These are phyloP conservation scores for Drechslerella stenobrocha DNA, from an alignment of 2,329 filamentous ascomycete genomes.

Conservation along the genomic window DNA sequence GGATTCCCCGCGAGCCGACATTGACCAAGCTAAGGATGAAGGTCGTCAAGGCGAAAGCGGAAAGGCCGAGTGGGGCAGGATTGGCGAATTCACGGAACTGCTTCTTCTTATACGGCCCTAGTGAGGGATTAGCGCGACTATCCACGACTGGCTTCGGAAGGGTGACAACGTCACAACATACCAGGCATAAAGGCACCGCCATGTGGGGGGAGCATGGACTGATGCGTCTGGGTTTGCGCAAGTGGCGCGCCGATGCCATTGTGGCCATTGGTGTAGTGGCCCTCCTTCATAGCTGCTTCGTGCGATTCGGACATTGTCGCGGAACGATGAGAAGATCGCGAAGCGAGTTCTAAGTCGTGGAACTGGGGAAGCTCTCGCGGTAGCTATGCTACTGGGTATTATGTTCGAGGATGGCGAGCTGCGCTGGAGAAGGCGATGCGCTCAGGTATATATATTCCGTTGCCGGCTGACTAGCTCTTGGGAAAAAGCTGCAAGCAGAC, in stretches of 20 bases:
- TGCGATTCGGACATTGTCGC: conserved; percentile 28
- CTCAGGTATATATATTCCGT: conserved; percentile 35
- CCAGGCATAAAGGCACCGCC: conserved; percentile 75
- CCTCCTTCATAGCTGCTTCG: conserved; percentile 20
- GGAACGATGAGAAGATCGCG: conserved; percentile 12
- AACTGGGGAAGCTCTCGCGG: neutral
- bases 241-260: conserved; percentile 39
- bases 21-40: conserved; percentile 78
- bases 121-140: no score
- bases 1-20: conserved; percentile 66
- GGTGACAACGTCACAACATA: conserved; percentile 44
- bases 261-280: conserved; percentile 34
- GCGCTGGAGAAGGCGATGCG: conserved; percentile 4
- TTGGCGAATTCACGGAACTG: conserved; percentile 73
- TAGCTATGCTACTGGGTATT: conserved; percentile 21
- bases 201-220: conserved; percentile 62
- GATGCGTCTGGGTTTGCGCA: conserved; percentile 24
- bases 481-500: conserved; percentile 20
- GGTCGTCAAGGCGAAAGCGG: conserved; percentile 78
- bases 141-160: no score
- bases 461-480: conserved; percentile 34
- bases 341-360: conserved; percentile 30
- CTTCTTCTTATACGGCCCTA: conserved; percentile 64
- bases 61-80: conserved; percentile 75
- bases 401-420: conserved; percentile 12